A percentile compares a stretch with the other conserved stretches of the same genome.
phyloP scores from a whole-genome alignment of 257 asterid species.

The Jasminum sambac region DNA sequence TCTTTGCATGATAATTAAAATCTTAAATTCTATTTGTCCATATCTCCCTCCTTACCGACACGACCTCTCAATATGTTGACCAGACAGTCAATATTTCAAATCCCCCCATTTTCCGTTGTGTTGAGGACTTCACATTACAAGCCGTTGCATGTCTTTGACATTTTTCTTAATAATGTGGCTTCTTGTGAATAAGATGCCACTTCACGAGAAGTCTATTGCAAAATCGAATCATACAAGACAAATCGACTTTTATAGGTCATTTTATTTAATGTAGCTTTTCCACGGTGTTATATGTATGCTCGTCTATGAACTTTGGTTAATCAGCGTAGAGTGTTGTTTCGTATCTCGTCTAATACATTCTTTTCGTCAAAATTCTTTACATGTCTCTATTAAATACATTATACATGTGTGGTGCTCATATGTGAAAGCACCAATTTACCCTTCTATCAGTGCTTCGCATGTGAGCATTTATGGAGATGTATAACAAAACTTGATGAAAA shows the following conservation, averaged over 20 bases:
- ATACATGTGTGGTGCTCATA: too few relatives aligned
- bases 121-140: not conserved
- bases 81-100: not conserved
- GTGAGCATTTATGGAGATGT: too few relatives aligned
- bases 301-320: too few relatives aligned
- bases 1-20: not conserved
- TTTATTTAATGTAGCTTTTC: not conserved
- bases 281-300: not conserved
- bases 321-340: too few relatives aligned
- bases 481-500: too few relatives aligned
- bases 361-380: too few relatives aligned
- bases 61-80: not conserved
- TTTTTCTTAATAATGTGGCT: not conserved
- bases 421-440: too few relatives aligned
- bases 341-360: too few relatives aligned
- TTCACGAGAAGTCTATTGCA: not conserved
- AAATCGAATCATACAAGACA: not conserved
- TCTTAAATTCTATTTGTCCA: slow-evolving; percentile 2
- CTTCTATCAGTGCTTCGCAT: too few relatives aligned
- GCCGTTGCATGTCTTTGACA: not conserved
- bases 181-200: not conserved
- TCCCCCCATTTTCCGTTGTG: not conserved
- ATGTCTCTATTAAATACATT: too few relatives aligned
- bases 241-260: not conserved
- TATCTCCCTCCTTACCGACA: not conserved